A percentile compares a stretch with the other conserved stretches of the same genome.
Conservation (phyloP, 1,284 basidiomycete species). For the Ceratobasidium sp. region DNA sequence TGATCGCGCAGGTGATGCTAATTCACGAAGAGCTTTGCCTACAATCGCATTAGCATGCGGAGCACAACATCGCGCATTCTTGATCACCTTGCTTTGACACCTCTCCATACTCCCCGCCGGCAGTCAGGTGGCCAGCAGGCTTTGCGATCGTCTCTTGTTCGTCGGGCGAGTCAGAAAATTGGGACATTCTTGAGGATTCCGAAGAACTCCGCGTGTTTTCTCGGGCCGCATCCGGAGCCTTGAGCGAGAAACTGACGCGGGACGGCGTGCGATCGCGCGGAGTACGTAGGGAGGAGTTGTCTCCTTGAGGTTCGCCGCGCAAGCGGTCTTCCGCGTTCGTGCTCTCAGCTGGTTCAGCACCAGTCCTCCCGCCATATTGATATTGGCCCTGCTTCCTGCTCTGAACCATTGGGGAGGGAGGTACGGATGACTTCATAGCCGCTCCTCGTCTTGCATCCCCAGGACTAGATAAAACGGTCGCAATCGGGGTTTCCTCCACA, state of each 20-base stretch:
- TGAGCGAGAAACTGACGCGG: slow-evolving; percentile 4
- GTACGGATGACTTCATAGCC: too few relatives aligned
- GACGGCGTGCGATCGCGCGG: slow-evolving; percentile 22
- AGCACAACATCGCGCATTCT: not conserved
- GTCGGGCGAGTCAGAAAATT: slow-evolving; percentile 15
- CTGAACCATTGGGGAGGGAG: slow-evolving; percentile 5
- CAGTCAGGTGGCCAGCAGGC: not conserved
- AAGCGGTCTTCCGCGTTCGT: not conserved
- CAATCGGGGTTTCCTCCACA: slow-evolving; percentile 2
- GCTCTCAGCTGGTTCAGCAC: not conserved
- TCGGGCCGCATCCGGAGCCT: not conserved
- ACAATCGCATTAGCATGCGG: not conserved
- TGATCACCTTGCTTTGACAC: not conserved
- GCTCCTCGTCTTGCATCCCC: not conserved
- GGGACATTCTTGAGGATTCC: slow-evolving; percentile 2
- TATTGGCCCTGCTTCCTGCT: slow-evolving; percentile 14
- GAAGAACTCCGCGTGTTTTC: not conserved
- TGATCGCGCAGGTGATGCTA: not conserved
- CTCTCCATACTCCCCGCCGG: not conserved
- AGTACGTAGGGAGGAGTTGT: not conserved
- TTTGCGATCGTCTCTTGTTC: not conserved
- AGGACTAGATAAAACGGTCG: slow-evolving; percentile 19
- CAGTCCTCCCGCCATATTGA: not conserved
- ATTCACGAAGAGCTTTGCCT: not conserved
- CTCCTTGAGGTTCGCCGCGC: not conserved